These are phyloP conservation scores for Penicillium flavigenum DNA, from an alignment of 495 filamentous ascomycete species.

Conservation along the genomic window DNA sequence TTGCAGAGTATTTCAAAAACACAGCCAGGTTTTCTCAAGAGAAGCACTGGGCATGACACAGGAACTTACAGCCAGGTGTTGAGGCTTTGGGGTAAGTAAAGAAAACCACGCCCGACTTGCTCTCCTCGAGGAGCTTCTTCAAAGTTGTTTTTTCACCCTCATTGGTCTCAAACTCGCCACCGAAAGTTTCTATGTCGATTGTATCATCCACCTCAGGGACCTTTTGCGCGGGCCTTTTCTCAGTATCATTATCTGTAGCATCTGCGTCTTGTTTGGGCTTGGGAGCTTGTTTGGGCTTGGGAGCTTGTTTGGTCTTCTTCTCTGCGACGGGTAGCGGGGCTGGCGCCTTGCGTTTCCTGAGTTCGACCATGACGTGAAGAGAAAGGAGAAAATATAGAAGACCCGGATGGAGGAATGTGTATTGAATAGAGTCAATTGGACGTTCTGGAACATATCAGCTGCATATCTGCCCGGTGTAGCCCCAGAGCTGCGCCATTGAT, in stretches of 20 bases:
- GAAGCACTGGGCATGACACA: background rate
- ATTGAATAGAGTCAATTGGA: background rate
- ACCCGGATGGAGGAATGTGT: background rate
- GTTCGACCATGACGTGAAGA: conserved; percentile 53
- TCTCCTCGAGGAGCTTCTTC: conserved; percentile 72
- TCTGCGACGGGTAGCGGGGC: conserved; percentile 52
- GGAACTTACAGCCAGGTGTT: conserved; percentile 85
- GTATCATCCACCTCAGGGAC: conserved; percentile 49
- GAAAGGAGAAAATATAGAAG: background rate
- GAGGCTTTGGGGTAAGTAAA: conserved; percentile 97
- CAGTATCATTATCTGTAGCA: conserved; percentile 28
- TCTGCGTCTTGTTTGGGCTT: conserved; percentile 46
- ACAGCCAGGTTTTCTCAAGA: background rate
- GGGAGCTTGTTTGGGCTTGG: conserved; percentile 49
- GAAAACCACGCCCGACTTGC: conserved; percentile 81
- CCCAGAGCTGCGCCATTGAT: background rate
- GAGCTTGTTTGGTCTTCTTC: conserved; percentile 52
- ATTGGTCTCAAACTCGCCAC: conserved; percentile 80
- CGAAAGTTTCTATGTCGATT: conserved; percentile 69
- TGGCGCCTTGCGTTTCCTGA: conserved; percentile 74
- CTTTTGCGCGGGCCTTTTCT: conserved; percentile 25
- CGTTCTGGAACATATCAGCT: conserved; percentile 4
- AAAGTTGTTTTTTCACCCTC: conserved; percentile 77
- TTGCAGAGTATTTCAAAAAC: background rate
- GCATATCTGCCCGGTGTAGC: background rate